A percentile compares a stretch with the other conserved stretches of the same genome.
Evolutionary conservation across 495 filamentous ascomycete species (phyloP).

Genomic region (Opeltia flavorubescens): DNA sequence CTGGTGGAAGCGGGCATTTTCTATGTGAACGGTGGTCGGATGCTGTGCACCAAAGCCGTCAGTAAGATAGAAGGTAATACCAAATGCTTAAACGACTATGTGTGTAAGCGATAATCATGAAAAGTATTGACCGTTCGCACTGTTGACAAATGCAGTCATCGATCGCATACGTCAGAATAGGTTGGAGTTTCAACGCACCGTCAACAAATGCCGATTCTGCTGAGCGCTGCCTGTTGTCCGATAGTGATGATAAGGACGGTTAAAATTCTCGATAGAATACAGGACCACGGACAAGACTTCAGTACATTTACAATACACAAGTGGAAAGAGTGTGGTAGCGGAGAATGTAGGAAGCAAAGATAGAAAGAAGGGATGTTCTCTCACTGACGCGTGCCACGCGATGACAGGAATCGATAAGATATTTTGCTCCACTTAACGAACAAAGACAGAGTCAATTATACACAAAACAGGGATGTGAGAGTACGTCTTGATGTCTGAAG

Average conservation of each 20-base stretch:
- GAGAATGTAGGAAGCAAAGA: neutral
- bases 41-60: too few species aligned
- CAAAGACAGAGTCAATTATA: too few species aligned
- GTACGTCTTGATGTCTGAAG: too few species aligned
- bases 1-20: slow-evolving; percentile 1
- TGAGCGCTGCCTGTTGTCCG: neutral
- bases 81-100: too few species aligned
- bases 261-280: neutral
- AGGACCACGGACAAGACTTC: neutral
- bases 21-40: too few species aligned
- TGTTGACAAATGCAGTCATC: slow-evolving; percentile 1
- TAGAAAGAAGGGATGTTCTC: neutral
- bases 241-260: neutral
- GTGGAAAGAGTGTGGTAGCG: neutral
- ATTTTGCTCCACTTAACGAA: too few species aligned
- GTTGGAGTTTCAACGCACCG: slow-evolving; percentile 7
- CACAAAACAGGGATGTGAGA: too few species aligned
- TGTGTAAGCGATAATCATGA: neutral
- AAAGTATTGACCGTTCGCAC: neutral
- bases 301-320: neutral
- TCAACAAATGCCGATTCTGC: slow-evolving; percentile 5
- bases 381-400: neutral
- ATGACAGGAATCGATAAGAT: slow-evolving; percentile 1
- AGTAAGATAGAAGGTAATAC: too few species aligned
- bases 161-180: slow-evolving; percentile 12